These are phyloP conservation scores for Thelonectria blattea DNA, from an alignment of 2,329 filamentous ascomycete species.

Conservation along the genomic window DNA sequence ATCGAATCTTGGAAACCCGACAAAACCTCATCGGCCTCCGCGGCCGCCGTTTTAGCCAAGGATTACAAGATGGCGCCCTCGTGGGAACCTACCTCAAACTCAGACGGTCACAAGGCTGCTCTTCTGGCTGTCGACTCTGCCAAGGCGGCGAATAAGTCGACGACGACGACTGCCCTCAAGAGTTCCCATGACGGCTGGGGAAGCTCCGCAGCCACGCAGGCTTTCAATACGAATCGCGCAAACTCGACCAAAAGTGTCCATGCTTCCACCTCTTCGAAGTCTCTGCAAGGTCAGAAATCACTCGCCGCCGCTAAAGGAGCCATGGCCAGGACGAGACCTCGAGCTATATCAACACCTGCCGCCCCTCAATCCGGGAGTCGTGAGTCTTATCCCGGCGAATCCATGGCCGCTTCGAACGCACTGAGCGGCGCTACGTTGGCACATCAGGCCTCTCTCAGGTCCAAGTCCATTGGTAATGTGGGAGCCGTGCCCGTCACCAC, in stretches of 20 bases:
- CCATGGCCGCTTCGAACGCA: slow-evolving; percentile 66
- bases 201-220: slow-evolving; percentile 72
- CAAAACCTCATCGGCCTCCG: slow-evolving; percentile 57
- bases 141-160: slow-evolving; percentile 37
- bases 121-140: slow-evolving; percentile 62
- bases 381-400: slow-evolving; percentile 25
- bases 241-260: slow-evolving; percentile 37
- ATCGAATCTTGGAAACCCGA: slow-evolving; percentile 71
- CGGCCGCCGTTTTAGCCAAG: slow-evolving; percentile 51
- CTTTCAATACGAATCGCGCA: slow-evolving; percentile 54
- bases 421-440: slow-evolving; percentile 75
- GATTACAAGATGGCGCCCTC: slow-evolving; percentile 53
- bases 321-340: slow-evolving; percentile 65
- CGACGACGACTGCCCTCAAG: slow-evolving; percentile 18
- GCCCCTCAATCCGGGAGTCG: slow-evolving; percentile 28
- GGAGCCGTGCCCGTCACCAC: slow-evolving; percentile 73
- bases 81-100: slow-evolving; percentile 68
- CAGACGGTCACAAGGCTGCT: slow-evolving; percentile 76
- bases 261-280: slow-evolving; percentile 40
- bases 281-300: slow-evolving; percentile 66
- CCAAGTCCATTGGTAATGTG: slow-evolving; percentile 60
- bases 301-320: slow-evolving; percentile 79
- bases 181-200: slow-evolving; percentile 54
- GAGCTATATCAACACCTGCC: slow-evolving; percentile 69
- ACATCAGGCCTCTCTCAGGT: slow-evolving; percentile 57